phyloP scores from a whole-genome alignment of 2,329 filamentous ascomycete genomes.

The Diaporthe vexans region DNA sequence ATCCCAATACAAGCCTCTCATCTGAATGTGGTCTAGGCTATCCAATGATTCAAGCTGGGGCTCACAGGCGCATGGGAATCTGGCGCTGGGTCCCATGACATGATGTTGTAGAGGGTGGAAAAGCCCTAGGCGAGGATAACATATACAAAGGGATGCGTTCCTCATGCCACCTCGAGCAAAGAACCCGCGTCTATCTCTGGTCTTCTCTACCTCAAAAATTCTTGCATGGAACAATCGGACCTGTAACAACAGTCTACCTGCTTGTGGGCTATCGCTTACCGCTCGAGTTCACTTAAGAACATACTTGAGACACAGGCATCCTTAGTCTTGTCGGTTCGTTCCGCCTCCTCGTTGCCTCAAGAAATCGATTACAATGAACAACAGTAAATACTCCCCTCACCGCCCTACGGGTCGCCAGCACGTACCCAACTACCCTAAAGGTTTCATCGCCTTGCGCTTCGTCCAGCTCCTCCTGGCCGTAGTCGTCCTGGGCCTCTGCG shows the following conservation, averaged over 20 bases:
- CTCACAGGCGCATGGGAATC: neutral
- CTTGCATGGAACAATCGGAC: neutral
- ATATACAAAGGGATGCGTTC: slow-evolving; percentile 1
- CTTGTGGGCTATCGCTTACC: neutral
- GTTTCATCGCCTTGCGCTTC: slow-evolving; percentile 60
- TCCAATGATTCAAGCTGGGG: neutral
- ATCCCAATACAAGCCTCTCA: slow-evolving; percentile 21
- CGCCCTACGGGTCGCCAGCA: slow-evolving; percentile 59
- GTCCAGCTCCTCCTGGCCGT: slow-evolving; percentile 62
- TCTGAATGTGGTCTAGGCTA: neutral
- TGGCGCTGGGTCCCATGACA: neutral
- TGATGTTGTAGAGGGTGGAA: neutral
- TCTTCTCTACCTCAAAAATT: neutral
- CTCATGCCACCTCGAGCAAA: neutral
- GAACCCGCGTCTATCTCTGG: neutral
- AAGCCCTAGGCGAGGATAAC: neutral
- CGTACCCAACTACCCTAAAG: slow-evolving; percentile 60
- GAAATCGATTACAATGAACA: neutral
- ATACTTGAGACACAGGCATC: neutral
- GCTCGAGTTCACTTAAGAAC: neutral
- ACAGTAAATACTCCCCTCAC: slow-evolving; percentile 47
- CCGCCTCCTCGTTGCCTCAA: neutral
- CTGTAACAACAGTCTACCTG: neutral
- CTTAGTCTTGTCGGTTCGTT: neutral
- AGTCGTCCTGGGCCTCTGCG: slow-evolving; percentile 61